These are phyloP conservation scores for Solanum rostratum DNA, from an alignment of 257 asterid species.

Conservation along the genomic window DNA sequence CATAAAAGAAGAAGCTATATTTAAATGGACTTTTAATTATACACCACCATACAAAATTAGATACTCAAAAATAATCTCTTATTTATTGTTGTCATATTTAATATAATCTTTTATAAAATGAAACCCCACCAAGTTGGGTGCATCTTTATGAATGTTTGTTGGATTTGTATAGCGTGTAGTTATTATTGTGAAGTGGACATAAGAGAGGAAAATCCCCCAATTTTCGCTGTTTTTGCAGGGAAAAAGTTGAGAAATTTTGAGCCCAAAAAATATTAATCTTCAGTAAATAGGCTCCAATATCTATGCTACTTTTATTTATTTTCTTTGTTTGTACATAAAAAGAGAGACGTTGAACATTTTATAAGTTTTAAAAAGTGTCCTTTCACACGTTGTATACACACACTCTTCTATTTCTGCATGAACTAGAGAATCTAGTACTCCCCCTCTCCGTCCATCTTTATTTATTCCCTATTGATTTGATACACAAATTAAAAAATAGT, in stretches of 20 bases:
- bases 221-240: conserved; percentile 4
- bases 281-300: conserved; percentile 2
- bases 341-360: conserved; percentile 20
- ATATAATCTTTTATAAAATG: background rate
- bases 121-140: background rate
- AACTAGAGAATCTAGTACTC: background rate
- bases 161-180: background rate
- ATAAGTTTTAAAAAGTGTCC: background rate
- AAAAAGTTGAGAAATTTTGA: conserved; percentile 1
- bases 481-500: too few species aligned
- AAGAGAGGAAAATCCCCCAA: conserved; percentile 7
- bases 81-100: too few species aligned
- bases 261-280: background rate
- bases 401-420: background rate
- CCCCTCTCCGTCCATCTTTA: too few species aligned
- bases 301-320: background rate
- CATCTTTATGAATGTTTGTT: conserved; percentile 1
- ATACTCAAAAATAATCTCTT: background rate
- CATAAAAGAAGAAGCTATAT: background rate
- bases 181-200: background rate
- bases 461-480: too few species aligned
- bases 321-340: background rate
- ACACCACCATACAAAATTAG: background rate
- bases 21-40: background rate
- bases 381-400: conserved; percentile 5